Evolutionary conservation across 1,284 basidiomycete genomes (phyloP), one percentile per base, ranked within the genome.

Genomic region (Tilletia indica): DNA sequence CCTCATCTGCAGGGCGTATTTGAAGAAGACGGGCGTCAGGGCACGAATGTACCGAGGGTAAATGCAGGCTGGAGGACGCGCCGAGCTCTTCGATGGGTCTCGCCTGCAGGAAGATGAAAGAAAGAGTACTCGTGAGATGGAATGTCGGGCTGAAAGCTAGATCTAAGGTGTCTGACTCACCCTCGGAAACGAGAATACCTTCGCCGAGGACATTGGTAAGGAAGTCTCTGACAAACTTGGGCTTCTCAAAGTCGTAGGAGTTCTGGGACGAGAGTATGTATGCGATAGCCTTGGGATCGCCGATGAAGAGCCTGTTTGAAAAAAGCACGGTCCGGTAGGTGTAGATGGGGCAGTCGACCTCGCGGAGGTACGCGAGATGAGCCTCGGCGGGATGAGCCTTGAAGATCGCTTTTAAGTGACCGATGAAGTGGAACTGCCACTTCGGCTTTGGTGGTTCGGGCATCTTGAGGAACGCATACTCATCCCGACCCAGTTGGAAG

Each of bases 1-100:
- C 0, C 69, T 63, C 5, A 81, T 71, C 5, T 58, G 48, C 4
- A 70, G 61, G 0, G 74, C 72, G 58, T 81, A 76, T 38, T 70
- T 68, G 64, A 76, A 74, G 47, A 82, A 82, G 64, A 76, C 71
- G 1, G 80, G 80, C 38, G 67, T 74, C 2, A 84, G 69, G 25
- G 78, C 77, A 9, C 78, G 71, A 42, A 84, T 77, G 80, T 74
- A 0, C 73, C 72, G 1, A 75, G 69, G 51, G 69, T 73, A 68
- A 84, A 83, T 0, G 82, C 82, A 0, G 82, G 82, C 45, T 80
- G 78, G 21, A 83, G 51, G 48, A 83, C 75, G 48, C 78, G 77
- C 3, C 80, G 61, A 67, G 83, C 81, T 8, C 80, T 68, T 47
- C 73, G 74, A 45, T 84, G 82, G 1, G 73, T 71, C 19, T 81